Base-by-base conservation (phyloP, 768 basidiomycete species). In the Hydnum rufescens region DNA sequence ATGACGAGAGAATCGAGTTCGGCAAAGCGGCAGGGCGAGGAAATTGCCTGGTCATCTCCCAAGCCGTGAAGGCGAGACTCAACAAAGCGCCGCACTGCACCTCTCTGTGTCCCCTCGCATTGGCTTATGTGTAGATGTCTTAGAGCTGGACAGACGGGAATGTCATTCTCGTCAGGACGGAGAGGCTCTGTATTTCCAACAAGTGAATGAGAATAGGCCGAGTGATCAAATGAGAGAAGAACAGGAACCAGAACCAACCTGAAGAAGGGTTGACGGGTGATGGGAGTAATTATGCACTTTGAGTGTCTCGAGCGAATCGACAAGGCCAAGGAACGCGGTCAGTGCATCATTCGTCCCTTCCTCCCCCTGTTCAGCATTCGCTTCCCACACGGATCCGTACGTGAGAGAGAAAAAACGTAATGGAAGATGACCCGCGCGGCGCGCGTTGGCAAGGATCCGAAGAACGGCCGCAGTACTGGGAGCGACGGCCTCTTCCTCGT, bases 231-330 rank as follows among this genome's bases (percentile, higher is more conserved):
- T 47, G 44, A 28, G 1, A 1, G 13, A 13, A 47, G 13, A 47
- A 8, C 8, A 19, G 8, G 19, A 39, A 8, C 8, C 19, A 39
- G 8, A 13, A 47, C 44, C 26, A 13, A 47, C 44, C 8, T 47
- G 13, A 28, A 47, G 44, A 26, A 47, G 8, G 44, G 44, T 47
- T 13, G 44, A 47, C 8, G 8, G 8, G 44, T 13, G 26, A 26
- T 47, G 44, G 26, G 44, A 47, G 44, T 47, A 47, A 26, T 47
- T 47, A 8, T 47, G 44, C 44, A 47, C 44, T 25, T 47, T 25
- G 13, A 47, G 44, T 1, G 44, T 16, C 8, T 47, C 13, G 13
- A 47, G 26, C 16, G 8, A 13, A 8, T 25, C 44, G 8, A 16
- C 8, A 47, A 28, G 13, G 8, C 13, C 8, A 8, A 47, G 26